Percentiles rank a stretch among this genome's conserved stretches.
Conservation (phyloP, 2,329 filamentous ascomycete species). For the Fusarium tricinctum region DNA sequence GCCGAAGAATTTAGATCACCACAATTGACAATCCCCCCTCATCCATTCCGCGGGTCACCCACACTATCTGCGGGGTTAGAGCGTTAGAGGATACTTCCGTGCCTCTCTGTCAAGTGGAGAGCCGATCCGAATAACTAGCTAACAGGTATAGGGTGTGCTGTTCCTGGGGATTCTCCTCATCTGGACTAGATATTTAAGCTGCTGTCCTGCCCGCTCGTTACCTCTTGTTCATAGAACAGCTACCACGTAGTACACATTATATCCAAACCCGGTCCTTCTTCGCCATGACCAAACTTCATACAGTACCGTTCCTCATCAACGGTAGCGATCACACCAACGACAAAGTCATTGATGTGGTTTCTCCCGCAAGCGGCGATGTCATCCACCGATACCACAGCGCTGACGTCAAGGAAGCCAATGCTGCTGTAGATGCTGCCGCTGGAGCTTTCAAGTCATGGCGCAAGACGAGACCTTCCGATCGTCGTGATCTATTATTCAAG, state of each 20-base stretch:
- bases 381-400: constrained; percentile 70
- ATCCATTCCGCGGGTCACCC: constrained; percentile 23
- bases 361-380: constrained; percentile 66
- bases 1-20: constrained; percentile 25
- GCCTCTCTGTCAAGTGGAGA: constrained; percentile 8
- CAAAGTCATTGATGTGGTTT: constrained; percentile 68
- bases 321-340: constrained; percentile 61
- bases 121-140: constrained; percentile 15
- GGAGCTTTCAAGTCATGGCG: constrained; percentile 79
- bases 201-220: constrained; percentile 3
- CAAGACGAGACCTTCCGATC: constrained; percentile 69
- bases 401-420: constrained; percentile 67
- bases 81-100: neutral
- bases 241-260: neutral
- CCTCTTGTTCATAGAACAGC: neutral
- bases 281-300: constrained; percentile 41
- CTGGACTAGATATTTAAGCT: constrained; percentile 33
- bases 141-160: constrained; percentile 11
- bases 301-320: constrained; percentile 60
- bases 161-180: constrained; percentile 1
- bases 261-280: neutral
- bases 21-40: constrained; percentile 31
- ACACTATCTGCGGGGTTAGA: constrained; percentile 38
- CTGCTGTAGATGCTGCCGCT: constrained; percentile 68
- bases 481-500: constrained; percentile 78